Base-by-base conservation (phyloP, 1,284 basidiomycete genomes). In the Naganishia sp. region DNA sequence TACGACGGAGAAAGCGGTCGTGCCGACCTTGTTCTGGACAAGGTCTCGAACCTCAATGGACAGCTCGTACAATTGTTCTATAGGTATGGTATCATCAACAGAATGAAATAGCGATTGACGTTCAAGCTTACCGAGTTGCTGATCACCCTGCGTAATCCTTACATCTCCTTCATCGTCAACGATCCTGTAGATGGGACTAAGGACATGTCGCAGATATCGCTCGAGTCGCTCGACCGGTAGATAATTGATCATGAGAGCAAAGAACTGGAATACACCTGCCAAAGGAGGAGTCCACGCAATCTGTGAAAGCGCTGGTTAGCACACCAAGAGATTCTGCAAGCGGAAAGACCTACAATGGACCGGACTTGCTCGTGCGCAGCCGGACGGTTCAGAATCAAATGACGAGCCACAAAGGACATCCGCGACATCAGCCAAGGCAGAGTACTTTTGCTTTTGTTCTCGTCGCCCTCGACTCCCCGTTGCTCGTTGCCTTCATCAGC, bases 351-450 rank as follows among this genome's bases (percentile, higher is more conserved):
- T 33, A 74, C 75, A 3, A 70, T 68, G 10, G 50, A 36, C 65
- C 57, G 63, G 50, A 72, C 68, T 46, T 68, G 68, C 23, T 71
- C 73, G 64, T 80, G 77, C 25, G 75, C 70, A 7, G 78, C 71
- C 10, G 82, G 81, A 36, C 81, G 75, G 52, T 75, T 74, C 60
- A 81, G 77, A 69, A 83, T 79, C 45, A 82, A 75, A 43, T 77
- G 74, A 42, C 83, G 78, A 16, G 89, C 86, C 75, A 95, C 89
- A 80, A 91, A 95, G 0, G 94, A 97, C 50, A 98, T 82, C 71
- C 90, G 90, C 21, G 92, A 93, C 82, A 97, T 97, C 48, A 98
- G 80, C 93, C 94, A 98, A 0, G 90, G 86, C 1, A 98, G 81
- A 0, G 88, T 89, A 71, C 89, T 86, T 70, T 61, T 70, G 59